Conservation (phyloP, 176 grass and related monocot genomes). For the Alopecurus myosuroides region DNA sequence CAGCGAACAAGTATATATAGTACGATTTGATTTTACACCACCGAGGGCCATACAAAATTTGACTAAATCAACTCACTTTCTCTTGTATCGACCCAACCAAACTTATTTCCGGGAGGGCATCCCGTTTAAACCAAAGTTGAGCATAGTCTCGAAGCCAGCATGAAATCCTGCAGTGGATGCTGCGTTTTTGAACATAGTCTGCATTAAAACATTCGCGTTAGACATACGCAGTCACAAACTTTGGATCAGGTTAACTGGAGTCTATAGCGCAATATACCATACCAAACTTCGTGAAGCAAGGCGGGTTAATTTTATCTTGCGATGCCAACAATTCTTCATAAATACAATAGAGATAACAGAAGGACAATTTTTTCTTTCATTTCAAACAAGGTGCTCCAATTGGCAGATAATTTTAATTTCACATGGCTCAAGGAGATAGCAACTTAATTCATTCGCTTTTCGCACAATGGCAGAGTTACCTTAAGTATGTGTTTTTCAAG, state of each 20-base stretch:
- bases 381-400: neutral
- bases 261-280: too few species aligned
- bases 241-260: too few species aligned
- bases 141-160: constrained; percentile 47
- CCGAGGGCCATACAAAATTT: constrained; percentile 1
- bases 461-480: neutral
- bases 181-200: constrained; percentile 61
- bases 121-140: constrained; percentile 31
- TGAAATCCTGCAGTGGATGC: constrained; percentile 59
- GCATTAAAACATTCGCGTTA: constrained; percentile 27
- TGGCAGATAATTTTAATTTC: neutral
- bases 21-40: neutral
- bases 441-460: neutral
- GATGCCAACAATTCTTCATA: neutral
- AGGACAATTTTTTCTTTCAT: neutral
- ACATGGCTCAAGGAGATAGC: neutral
- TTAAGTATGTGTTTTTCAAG: neutral
- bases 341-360: neutral
- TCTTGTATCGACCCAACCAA: constrained; percentile 4
- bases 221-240: neutral
- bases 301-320: neutral
- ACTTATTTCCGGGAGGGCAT: constrained; percentile 24
- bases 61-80: neutral
- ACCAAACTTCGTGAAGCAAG: neutral
- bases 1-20: neutral